Evolutionary conservation across 108 stramenopile species (phyloP), one percentile per base, ranked within the genome.

Genomic region (Fragilaria crotonensis): DNA sequence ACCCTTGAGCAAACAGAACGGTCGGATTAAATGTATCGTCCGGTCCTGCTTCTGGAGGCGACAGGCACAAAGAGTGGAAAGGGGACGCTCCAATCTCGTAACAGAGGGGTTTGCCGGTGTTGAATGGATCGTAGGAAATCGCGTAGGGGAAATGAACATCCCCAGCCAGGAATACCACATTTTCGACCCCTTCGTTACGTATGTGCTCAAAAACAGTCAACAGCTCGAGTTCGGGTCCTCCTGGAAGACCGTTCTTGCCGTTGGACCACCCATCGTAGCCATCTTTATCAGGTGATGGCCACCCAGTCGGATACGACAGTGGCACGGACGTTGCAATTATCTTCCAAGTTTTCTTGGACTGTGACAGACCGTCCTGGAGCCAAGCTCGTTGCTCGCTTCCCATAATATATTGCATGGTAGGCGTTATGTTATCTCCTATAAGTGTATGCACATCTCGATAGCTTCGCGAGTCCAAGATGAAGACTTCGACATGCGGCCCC

Each of bases 271-370:
- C 70, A 26, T 74, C 73, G 3, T 60, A 59, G 5, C 59, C 59
- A 14, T 21, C 17, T 45, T 46, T 49, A 27, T 20, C 7, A 50
- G 64, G 64, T 4, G 54, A 57, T 3, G 46, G 30, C 4, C 70
- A 27, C 21, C 75, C 75, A 2, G 75, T 76, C 14, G 66, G 54
- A 60, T 66, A 30, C 20, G 64, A 54, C 17, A 76, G 28, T 22
- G 75, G 75, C 59, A 66, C 70, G 45, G 65, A 64, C 25, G 67
- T 46, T 47, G 57, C 53, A 63, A 77, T 68, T 25, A 77, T 55
- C 56, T 77, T 77, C 76, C 76, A 77, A 3, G 76, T 72, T 33
- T 70, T 67, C 21, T 48, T 72, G 14, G 59, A 61, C 11, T 30
- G 7, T 1, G 2, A 44, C 20, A 77, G 49, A 5, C 63, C 62